A percentile compares a stretch with the other conserved stretches of the same genome.
Evolutionary conservation across 305 asterid genomes (phyloP).

Genomic region (Solanum hybrid): DNA sequence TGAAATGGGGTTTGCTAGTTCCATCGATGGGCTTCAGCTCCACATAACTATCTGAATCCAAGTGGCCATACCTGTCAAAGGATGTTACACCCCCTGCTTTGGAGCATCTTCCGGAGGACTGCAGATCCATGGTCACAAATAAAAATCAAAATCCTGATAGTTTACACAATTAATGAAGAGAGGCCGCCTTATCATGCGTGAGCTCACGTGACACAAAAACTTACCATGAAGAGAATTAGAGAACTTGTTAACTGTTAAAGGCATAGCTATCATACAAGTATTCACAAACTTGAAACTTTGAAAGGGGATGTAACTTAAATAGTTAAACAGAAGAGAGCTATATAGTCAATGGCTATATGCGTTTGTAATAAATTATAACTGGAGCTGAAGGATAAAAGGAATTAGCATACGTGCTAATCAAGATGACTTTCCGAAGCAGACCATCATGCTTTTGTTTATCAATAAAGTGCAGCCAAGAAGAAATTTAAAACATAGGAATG

Average conservation of each 20-base stretch:
- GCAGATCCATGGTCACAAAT: conserved; percentile 38
- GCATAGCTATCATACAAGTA: neutral
- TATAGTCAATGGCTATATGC: neutral
- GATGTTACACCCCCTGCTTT: conserved; percentile 24
- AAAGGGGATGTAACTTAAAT: neutral
- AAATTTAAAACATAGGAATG: neutral
- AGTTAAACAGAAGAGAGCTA: neutral
- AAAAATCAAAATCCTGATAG: conserved; percentile 28
- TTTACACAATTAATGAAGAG: conserved; percentile 17
- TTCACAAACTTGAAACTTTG: neutral
- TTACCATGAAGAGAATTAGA: neutral
- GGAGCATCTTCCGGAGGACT: conserved; percentile 37
- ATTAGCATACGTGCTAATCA: neutral
- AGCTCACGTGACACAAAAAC: neutral
- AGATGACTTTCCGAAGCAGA: neutral
- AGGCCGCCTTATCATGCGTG: neutral
- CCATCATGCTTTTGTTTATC: neutral
- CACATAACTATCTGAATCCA: conserved; percentile 18
- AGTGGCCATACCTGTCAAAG: conserved; percentile 19
- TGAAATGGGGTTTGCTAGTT: conserved; percentile 3
- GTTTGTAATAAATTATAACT: neutral
- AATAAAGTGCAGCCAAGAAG: neutral
- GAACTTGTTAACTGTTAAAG: neutral
- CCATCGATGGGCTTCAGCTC: conserved; percentile 14
- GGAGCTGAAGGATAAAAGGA: neutral